These are phyloP conservation scores for Cystobasidium sp. DNA, from an alignment of 1,284 basidiomycete species.

Conservation along the genomic window DNA sequence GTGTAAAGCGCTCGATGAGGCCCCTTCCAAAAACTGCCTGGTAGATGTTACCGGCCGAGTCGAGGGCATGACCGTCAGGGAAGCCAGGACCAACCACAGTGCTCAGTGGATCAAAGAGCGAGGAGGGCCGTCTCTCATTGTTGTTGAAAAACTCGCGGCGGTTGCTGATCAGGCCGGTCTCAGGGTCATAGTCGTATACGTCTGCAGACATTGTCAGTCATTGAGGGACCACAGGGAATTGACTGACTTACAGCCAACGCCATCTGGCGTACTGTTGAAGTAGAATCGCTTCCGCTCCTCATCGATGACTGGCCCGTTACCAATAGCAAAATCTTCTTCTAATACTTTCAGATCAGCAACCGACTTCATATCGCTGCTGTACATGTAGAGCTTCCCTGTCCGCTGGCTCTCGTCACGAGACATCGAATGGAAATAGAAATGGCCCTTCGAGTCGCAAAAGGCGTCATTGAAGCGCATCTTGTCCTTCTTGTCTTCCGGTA, in stretches of 20 bases:
- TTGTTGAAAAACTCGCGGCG: conserved; percentile 40
- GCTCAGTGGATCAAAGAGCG: conserved; percentile 35
- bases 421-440: conserved; percentile 45
- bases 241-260: conserved; percentile 29
- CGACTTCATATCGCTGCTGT: conserved; percentile 30
- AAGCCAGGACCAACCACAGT: conserved; percentile 26
- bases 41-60: conserved; percentile 36
- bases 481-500: conserved; percentile 18
- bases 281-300: conserved; percentile 37
- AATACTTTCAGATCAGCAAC: conserved; percentile 37
- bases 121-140: conserved; percentile 17
- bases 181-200: conserved; percentile 33
- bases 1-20: conserved; percentile 42
- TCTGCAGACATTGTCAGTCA: neutral
- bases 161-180: conserved; percentile 35
- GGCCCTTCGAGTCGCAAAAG: conserved; percentile 32
- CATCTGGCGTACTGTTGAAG: conserved; percentile 36
- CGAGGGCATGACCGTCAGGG: conserved; percentile 36
- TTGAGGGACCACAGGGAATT: neutral
- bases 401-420: conserved; percentile 14
- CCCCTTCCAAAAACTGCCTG: conserved; percentile 34
- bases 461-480: conserved; percentile 44
- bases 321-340: conserved; percentile 36
- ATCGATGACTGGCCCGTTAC: conserved; percentile 41
- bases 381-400: conserved; percentile 41